Evolutionary conservation across 306 rosid species (phyloP), one percentile per base, ranked within the genome.

Genomic region (Inga laurina): DNA sequence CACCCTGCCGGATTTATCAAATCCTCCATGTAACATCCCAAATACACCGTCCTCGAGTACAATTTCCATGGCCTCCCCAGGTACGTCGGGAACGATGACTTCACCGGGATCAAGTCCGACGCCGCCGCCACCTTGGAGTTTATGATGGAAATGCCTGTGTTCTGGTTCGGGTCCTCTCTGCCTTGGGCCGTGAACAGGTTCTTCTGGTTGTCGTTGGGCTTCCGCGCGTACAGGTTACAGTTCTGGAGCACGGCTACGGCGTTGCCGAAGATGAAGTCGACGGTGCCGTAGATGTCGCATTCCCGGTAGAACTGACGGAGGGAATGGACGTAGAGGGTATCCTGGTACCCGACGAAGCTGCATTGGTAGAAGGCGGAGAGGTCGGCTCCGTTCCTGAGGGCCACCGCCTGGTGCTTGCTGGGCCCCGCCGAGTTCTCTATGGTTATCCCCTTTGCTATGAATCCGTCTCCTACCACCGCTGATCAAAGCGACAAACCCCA

Each of bases 181-280:
- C 97, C 97, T 54, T 94, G 98, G 0, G 98, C 98, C 0, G 97
- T 94, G 93, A 91, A 89, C 8, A 93, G 16, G 85, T 94, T 94
- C 57, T 80, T 88, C 24, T 94, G 98, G n/a, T 89, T 87, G 0
- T 78, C 75, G 24, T 84, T 84, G 5, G 98, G 98, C 41, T 84
- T 87, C 4, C 98, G 91, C 0, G 97, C 97, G 69, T 94, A 94
- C 3, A 94, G 32, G 81, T 89, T 91, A 86, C 97, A 92, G 74
- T 90, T 91, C 56, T 94, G 97, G 73, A 94, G 52, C 3, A 94
- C 94, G 0, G 83, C 93, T 0, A 94, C 97, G 1, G 97, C 97
- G 5, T 94, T 90, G 56, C 97, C 98, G 13, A 94, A 94, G 80
- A 94, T 86, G 89, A 94, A 94, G 79, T 91, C 98, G 3, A 94